Base-by-base conservation (phyloP, 257 asterid species). In the Solanum sitiens region DNA sequence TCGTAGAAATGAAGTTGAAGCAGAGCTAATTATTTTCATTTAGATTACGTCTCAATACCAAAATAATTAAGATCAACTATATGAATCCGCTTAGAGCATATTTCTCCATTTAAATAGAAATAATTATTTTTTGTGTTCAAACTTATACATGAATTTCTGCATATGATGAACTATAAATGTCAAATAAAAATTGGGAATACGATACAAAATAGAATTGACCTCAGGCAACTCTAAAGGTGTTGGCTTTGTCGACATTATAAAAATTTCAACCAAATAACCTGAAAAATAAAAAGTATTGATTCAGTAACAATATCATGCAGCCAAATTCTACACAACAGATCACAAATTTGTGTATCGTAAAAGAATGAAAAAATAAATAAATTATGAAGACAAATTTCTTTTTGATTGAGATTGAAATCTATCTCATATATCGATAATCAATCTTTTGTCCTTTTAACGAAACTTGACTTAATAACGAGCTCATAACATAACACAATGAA, bases 221-320 rank as follows among this genome's bases (percentile, higher is more conserved):
- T 87, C 89, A 72, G 90, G 86, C 90, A 88, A 88, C 83, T 91
- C 80, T 88, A 91, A 88, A 33, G 88, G 86, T 79, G 63, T 85
- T 56, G 91, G 87, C 85, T 86, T 80, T 65, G 83, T 87, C 59
- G 91, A 59, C 87, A 87, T 89, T 72, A 67, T 89, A 0, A 27
- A 35, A 83, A 83, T 87, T 63, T 87, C 89, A 86, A 87, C 40
- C 27, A 87, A 86, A 89, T 35, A 89, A 74, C 63, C 86, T 87
- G 27, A 63, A 42, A 53, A 79, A 90, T 83, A 86, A 11, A 47
- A 59, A 15, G 7, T 0, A 10, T 30, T 45, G n/a, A 47, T 18
- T 80, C 18, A 30, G 84, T 77, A n/a, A 42, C 47, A 3, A 42
- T 6, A 2, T 27, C 25, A 79, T 80, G 67, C 16, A 30, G 44